Evolutionary conservation across 2,329 filamentous ascomycete species (phyloP), one percentile per base, ranked within the genome.

Genomic region (Microdochium trichocladiopsis): DNA sequence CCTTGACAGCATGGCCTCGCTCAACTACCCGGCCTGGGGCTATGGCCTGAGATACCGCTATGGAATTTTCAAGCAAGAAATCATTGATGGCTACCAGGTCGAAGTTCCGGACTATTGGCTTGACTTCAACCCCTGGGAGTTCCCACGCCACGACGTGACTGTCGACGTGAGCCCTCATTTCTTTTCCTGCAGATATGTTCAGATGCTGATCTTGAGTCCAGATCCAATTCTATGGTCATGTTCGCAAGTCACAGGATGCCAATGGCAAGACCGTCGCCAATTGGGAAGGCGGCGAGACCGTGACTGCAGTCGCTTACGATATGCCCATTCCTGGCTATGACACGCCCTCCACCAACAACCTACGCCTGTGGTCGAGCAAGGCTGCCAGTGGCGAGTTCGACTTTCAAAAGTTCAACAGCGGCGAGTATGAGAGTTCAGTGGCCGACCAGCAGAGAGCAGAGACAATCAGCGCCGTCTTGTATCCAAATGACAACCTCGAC

Each of bases 71-170:
- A 97, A 97, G 76, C 94, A 99, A 75, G 94, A 97, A 75, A 97
- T 99, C 62, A 86, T 96, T 55, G 88, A 97, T 64, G 94, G 94
- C 53, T 99, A 96, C 69, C 94, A 99, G 71, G 91, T 99, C 58
- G 94, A 99, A 67, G 88, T 97, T 54, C 94, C 94, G 21, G 94
- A 99, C 69, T 97, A 99, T 73, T 99, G 94, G 94, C 83, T 99
- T 51, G 94, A 97, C 68, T 96, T 97, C 72, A 99, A 99, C 71
- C 94, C 94, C 1, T 99, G 94, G 94, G 94, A 99, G 68, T 99
- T 97, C 64, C 91, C 92, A 43, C 82, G 94, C 59, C 90, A 96
- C 69, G 94, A 99, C 66, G 88, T 99, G 56, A 92, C 88, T 2
- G 92, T 99, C 23, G 90, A 97, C 71, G 82, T 84, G 64, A 72